Evolutionary conservation across 148 eudicot genomes (phyloP), one percentile per base, ranked within the genome.

Genomic region (Oxyria digyna): DNA sequence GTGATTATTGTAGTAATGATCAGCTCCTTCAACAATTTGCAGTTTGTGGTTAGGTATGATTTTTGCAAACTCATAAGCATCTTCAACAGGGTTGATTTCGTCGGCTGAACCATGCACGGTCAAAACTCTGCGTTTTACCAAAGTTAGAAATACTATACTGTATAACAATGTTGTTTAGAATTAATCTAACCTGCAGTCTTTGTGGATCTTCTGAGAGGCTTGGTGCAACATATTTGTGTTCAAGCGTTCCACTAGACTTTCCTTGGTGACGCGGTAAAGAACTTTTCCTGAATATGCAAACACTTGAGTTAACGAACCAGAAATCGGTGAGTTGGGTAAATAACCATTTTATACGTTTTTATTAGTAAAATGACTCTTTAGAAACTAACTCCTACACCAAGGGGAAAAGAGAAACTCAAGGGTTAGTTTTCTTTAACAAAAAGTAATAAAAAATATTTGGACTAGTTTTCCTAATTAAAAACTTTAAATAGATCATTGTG

Each of bases 221-320:
- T 92, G 91, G 42, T 85, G 97, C 96, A n/a, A n/a, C n/a, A 92
- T 87, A 74, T 89, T 78, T 35, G 89, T 92, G 74, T 82, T 89
- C 48, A 81, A 74, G 73, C 97, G 91, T 32, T 89, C 96, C 84
- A 72, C 83, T 79, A 92, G 54, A 70, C 89, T 85, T 71, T 87
- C 91, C 33, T 79, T 76, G 7, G 91, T 89, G 69, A 87, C 96
- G 57, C 87, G 86, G 66, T 70, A 89, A 24, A 42, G 13, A 29
- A 85, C 76, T 48, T 87, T 67, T 72, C 84, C 96, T 85, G 70
- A 54, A 69, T 29, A 26, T 13, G 11, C 49, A 14, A n/a, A 27
- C n/a, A n/a, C n/a, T n/a, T n/a, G n/a, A n/a, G n/a, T n/a, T n/a
- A n/a, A n/a, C n/a, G n/a, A n/a, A n/a, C n/a, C n/a, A n/a, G n/a